Conservation (phyloP, 2,329 filamentous ascomycete species). For the Calonectria crousiana region DNA sequence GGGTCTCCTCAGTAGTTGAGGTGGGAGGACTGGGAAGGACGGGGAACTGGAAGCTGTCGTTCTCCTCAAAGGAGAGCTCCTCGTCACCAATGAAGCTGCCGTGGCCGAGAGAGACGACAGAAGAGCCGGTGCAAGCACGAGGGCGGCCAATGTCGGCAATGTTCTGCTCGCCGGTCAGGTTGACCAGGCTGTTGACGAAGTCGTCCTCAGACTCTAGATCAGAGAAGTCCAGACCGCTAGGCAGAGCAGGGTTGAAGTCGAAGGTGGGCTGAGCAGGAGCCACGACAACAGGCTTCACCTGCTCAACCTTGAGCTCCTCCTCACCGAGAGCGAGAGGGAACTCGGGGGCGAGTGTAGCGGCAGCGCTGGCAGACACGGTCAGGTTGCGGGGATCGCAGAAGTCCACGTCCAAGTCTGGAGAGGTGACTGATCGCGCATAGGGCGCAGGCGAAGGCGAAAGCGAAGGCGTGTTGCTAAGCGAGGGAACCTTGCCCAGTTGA, state of each 20-base stretch:
- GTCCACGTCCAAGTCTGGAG: conserved; percentile 77
- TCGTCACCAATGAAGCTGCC: conserved; percentile 83
- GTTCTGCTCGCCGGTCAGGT: conserved; percentile 63
- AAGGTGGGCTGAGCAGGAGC: conserved; percentile 57
- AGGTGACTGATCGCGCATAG: conserved; percentile 75
- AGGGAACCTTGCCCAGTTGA: conserved; percentile 63
- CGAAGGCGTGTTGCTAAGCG: conserved; percentile 78
- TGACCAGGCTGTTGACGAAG: conserved; percentile 77
- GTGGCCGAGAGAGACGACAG: conserved; percentile 76
- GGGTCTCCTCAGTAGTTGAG: conserved; percentile 63
- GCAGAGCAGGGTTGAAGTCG: conserved; percentile 63
- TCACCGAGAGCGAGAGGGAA: conserved; percentile 77
- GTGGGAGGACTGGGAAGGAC: conserved; percentile 71
- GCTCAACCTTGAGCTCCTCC: conserved; percentile 69
- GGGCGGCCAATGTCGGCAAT: conserved; percentile 76
- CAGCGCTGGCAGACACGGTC: conserved; percentile 72
- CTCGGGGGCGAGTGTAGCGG: conserved; percentile 66
- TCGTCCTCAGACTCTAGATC: conserved; percentile 94
- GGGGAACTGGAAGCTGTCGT: conserved; percentile 69
- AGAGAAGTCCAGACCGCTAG: conserved; percentile 80
- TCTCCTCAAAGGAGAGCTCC: conserved; percentile 81
- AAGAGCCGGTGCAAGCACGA: conserved; percentile 76
- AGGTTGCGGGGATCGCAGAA: conserved; percentile 94
- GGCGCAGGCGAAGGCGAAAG: conserved; percentile 89
- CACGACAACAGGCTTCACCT: conserved; percentile 60